Conservation (phyloP, 1,139 yeast species). For the Taphrina betulina region DNA sequence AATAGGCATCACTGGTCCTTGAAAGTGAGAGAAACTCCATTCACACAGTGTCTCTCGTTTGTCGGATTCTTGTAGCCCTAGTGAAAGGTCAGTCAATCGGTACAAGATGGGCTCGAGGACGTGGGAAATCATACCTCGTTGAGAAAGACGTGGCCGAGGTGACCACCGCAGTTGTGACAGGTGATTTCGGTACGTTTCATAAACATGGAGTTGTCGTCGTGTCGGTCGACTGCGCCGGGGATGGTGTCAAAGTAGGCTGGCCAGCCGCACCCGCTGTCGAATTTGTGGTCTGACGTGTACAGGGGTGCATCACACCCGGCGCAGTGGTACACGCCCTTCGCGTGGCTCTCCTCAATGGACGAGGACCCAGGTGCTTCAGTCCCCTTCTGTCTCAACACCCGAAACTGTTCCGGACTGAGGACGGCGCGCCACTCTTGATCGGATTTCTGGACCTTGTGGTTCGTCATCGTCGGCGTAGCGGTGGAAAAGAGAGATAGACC, state of each 20-base stretch:
- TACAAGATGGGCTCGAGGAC: too few relatives aligned
- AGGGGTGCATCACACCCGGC: constrained; percentile 82
- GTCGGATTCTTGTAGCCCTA: constrained; percentile 91
- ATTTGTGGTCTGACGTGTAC: constrained; percentile 75
- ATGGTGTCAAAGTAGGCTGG: constrained; percentile 91
- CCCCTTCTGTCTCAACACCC: constrained; percentile 71
- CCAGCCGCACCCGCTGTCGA: constrained; percentile 95
- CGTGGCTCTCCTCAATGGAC: constrained; percentile 54
- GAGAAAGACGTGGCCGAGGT: constrained; percentile 63
- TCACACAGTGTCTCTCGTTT: constrained; percentile 92
- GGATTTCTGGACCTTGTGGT: constrained; percentile 45
- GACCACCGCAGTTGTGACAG: constrained; percentile 80
- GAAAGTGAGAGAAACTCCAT: constrained; percentile 67
- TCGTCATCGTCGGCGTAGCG: constrained; percentile 17
- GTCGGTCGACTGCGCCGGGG: constrained; percentile 68
- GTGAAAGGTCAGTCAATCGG: too few relatives aligned
- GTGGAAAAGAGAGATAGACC: constrained; percentile 30
- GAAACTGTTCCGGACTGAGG: constrained; percentile 70
- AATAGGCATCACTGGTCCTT: constrained; percentile 44
- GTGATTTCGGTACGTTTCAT: constrained; percentile 85
- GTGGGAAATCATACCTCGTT: too few relatives aligned
- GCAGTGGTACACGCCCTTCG: constrained; percentile 69
- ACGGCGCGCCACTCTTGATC: constrained; percentile 79
- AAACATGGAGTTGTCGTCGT: constrained; percentile 64
- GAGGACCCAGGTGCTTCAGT: constrained; percentile 86